A percentile compares a stretch with the other conserved stretches of the same genome.
Conservation (phyloP, 345 rosid species). For the Geranium rotundifolium region DNA sequence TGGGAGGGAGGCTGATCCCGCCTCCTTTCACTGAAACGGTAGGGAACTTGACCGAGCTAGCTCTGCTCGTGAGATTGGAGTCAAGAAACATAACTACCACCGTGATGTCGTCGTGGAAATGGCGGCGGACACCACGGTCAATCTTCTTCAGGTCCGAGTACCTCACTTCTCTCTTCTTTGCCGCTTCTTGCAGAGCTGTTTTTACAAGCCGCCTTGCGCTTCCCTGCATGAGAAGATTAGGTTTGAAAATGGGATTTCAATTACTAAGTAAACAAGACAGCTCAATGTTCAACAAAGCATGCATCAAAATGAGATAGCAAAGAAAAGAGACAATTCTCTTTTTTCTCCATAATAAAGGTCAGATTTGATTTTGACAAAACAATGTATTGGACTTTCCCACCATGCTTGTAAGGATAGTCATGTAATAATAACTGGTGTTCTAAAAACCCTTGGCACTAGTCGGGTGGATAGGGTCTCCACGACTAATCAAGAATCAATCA, state of each 20-base stretch:
- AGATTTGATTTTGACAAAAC: no score
- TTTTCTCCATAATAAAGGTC: no score
- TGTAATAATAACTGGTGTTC: no score
- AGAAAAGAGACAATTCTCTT: no score
- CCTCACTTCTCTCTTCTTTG: slow-evolving; percentile 89
- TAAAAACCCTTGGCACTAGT: no score
- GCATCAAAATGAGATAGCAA: no score
- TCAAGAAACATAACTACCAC: slow-evolving; percentile 69
- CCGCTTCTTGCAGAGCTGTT: slow-evolving; percentile 72
- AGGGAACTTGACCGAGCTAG: slow-evolving; percentile 29
- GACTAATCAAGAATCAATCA: no score
- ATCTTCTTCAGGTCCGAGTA: slow-evolving; percentile 85
- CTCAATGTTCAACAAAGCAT: no score
- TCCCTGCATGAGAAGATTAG: slow-evolving; percentile 39
- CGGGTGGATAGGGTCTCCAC: no score
- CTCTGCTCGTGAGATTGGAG: slow-evolving; percentile 42
- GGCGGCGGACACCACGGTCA: slow-evolving; percentile 72
- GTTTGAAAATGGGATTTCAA: background rate
- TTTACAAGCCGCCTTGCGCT: slow-evolving; percentile 70
- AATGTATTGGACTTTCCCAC: no score
- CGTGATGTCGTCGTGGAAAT: slow-evolving; percentile 92
- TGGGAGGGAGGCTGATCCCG: slow-evolving; percentile 48
- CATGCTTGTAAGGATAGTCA: no score
- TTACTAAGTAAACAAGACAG: no score
- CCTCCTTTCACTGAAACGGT: slow-evolving; percentile 57